Evolutionary conservation across 2,329 filamentous ascomycete species (phyloP), one percentile per base, ranked within the genome.

Genomic region (Colletotrichum tropicale): DNA sequence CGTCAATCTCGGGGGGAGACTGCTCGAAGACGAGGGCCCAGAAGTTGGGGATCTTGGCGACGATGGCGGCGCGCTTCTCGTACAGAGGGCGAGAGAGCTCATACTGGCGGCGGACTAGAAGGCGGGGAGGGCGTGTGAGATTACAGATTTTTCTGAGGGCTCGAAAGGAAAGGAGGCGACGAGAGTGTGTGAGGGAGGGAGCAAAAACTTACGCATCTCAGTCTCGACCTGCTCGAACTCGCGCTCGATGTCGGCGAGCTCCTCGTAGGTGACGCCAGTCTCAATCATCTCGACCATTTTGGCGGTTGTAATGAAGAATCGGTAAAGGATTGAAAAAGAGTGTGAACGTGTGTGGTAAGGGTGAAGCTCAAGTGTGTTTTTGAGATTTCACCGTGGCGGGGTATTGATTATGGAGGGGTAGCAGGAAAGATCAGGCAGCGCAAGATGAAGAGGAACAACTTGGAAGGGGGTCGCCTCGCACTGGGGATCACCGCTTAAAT

Each of bases 1-100:
- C 93, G 86, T 98, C 96, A 80, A 99, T 91, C 78, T 98, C 95
- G 62, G 91, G 89, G 3, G 96, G 96, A 4, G 94, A 93, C 86
- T 96, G 94, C 88, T 98, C 95, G 83, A 98, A 90, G 73, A 98
- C 96, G 74, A 98, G 91, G n/a, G 95, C 90, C 97, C 97, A 98
- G 91, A 98, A 99, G 87, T 95, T 92, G 80, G 92, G 91, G 82
- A 98, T 96, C 82, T 93, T 89, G 78, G 90, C 85, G 78, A 97
- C 88, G 78, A 95, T 86, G 80, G 91, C 89, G 78, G 91, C 89
- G 83, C 96, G 95, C 86, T 94, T 94, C 80, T 91, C 89, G 88
- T 95, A 98, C 77, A 98, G 90, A 60, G 93, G 90, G 76, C 89
- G 88, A 81, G 91, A 91, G 80, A 96, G 89, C 78, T 90, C 86